Evolutionary conservation across 306 rosid genomes (phyloP).

Genomic region (Lupinus albus): DNA sequence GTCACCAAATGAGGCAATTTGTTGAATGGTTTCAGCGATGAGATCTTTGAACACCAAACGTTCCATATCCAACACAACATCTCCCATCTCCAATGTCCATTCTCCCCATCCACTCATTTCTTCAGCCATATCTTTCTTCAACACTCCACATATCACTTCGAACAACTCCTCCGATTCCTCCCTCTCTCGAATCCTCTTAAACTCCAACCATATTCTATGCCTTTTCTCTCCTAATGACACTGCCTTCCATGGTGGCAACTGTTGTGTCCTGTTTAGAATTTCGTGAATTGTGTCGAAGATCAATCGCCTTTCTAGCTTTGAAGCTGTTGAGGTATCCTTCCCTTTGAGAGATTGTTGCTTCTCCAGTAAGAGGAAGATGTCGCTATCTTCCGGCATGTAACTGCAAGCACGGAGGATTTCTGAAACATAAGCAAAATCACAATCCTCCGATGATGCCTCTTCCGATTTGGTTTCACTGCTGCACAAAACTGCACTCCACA

Average conservation of each 20-base stretch:
- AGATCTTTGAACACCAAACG: constrained; percentile 86
- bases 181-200: constrained; percentile 60
- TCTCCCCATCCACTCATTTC: constrained; percentile 70
- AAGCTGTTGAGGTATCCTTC: constrained; percentile 61
- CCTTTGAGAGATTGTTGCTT: constrained; percentile 72
- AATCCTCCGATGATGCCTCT: constrained; percentile 51
- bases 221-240: constrained; percentile 30
- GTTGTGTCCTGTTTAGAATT: constrained; percentile 56
- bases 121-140: constrained; percentile 72
- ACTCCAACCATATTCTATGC: constrained; percentile 66
- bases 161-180: constrained; percentile 68
- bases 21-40: constrained; percentile 73
- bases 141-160: constrained; percentile 66
- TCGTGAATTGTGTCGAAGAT: constrained; percentile 75
- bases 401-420: constrained; percentile 68
- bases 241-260: constrained; percentile 80
- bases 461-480: constrained; percentile 50
- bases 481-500: constrained; percentile 56
- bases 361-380: constrained; percentile 66
- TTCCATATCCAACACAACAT: constrained; percentile 71
- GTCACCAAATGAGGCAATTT: constrained; percentile 54
- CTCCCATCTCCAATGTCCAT: constrained; percentile 68
- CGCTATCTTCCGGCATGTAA: constrained; percentile 61
- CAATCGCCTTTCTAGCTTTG: constrained; percentile 61
- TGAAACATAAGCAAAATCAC: constrained; percentile 66